These are phyloP conservation scores for Xerocomellus amylosporus DNA, from an alignment of 768 basidiomycete species.

Conservation along the genomic window DNA sequence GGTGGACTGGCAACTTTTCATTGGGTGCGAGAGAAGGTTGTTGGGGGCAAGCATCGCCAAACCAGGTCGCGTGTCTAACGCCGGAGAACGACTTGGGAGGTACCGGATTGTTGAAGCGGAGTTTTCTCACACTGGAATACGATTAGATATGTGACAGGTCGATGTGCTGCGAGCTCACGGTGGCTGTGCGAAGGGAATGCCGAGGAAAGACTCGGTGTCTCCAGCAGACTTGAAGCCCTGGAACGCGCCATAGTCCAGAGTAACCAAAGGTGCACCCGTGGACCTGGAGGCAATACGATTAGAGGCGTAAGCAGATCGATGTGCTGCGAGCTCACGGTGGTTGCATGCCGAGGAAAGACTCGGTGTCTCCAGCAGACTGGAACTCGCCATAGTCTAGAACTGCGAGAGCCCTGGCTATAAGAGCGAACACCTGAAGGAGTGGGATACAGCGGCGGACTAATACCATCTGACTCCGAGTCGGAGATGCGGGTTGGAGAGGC, in stretches of 20 bases:
- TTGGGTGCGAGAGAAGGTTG: constrained; percentile 15
- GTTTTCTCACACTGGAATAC: constrained; percentile 8
- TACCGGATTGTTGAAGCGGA: constrained; percentile 18
- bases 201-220: not conserved
- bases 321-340: not conserved
- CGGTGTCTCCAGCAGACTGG: constrained; percentile 3
- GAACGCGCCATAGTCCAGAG: constrained; percentile 19
- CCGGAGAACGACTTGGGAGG: not conserved
- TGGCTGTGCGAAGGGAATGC: constrained; percentile 1
- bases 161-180: not conserved
- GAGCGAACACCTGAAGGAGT: not conserved
- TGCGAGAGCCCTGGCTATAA: not conserved
- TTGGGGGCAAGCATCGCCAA: constrained; percentile 42
- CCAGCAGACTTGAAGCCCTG: constrained; percentile 12
- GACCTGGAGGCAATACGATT: not conserved
- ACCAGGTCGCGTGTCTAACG: not conserved
- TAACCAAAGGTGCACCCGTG: constrained; percentile 3
- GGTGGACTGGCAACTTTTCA: not conserved
- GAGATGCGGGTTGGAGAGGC: too few species aligned
- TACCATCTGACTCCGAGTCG: not conserved
- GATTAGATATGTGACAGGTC: not conserved
- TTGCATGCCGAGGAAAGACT: constrained; percentile 1
- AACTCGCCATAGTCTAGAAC: constrained; percentile 18
- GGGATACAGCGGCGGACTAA: not conserved
- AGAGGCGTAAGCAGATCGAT: not conserved